Evolutionary conservation across 2,329 filamentous ascomycete species (phyloP), one percentile per base, ranked within the genome.

Genomic region (Cadophora sp.): DNA sequence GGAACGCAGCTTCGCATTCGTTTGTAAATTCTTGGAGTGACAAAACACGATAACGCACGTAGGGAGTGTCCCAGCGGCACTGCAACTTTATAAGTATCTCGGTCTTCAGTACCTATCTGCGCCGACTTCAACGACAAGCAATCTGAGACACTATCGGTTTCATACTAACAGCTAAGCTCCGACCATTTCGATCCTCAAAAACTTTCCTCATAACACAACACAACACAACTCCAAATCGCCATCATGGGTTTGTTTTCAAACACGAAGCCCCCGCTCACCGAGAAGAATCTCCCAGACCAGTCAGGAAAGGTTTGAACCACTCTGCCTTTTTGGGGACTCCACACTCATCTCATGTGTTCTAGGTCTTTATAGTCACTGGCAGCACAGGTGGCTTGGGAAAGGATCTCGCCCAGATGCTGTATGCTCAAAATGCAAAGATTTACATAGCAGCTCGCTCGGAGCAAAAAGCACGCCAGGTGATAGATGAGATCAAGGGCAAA

Each of bases 381-480:
- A 71, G 71, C 34, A 73, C 75, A 66, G 73, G 78, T 4, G 81
- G 81, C 4, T 61, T 82, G 3, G 81, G 81, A 58, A 77, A 78
- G 60, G 77, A 80, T 31, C 69, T 81, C 1, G 74, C 75, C 12
- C 69, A 72, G 6, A 76, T 81, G 24, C 78, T 82, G 43, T 82
- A 80, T 72, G 63, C 68, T 24, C 77, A 79, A 37, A 78, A 80
- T 66, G 82, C 78, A 51, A 81, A 77, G 48, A 79, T 83, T 46
- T 83, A 81, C 69, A 72, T 83, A 19, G 77, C 79, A 26, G 80
- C 79, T 12, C 79, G 82, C 37, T 79, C 79, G 1, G 75, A 80
- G 64, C 69, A 74, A 5, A 83, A 82, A 69, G 79, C 79, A 1
- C 64, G 67, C 9, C 67, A 64, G 1, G 80, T 80, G 4, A 83